Base-by-base conservation (phyloP, 352 stramenopile genomes). In the Phytophthora citricola region DNA sequence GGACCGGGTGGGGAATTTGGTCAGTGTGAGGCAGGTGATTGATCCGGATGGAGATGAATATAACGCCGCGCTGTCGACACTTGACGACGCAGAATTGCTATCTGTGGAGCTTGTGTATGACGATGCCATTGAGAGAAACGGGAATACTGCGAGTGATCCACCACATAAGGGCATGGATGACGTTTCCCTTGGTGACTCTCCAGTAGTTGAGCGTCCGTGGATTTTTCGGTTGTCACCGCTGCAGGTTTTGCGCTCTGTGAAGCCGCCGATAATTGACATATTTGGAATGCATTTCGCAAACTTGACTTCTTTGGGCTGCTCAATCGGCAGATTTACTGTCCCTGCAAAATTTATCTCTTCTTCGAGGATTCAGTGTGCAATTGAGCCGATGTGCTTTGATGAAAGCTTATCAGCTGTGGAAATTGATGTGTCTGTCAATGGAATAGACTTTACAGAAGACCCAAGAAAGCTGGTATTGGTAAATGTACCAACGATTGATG, bases 1-100 rank as follows among this genome's bases (percentile, higher is more conserved):
- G 34, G 51, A 66, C 17, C 63, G 55, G 32, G 44, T 83, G 5
- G 41, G 70, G 17, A 63, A 74, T 38, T 52, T 41, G 2, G 46
- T 78, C 7, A 68, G 40, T 15, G 46, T 56, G 1, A 64, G 58
- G 20, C 38, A 69, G 9, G 45, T 52, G 3, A 43, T 78, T 10
- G 71, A 83, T 27, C 63, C 64, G 2, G 75, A 83, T 48, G 64
- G 60, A 46, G 51, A 70, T 12, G 75, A 80, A 45, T 78, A 76
- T 34, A 80, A 79, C 36, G 56, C 56, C 0, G 71, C 58, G 11
- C 34, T 73, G 6, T 54, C 63, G 20, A 65, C 40, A 44, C 15
- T 65, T 50, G 12, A 61, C 58, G 40, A 68, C 45, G 11, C 7
- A 44, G 31, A 54, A 4, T 58, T 72, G 2, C 20, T 72, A n/a